Evolutionary conservation across 352 stramenopile genomes (phyloP).

Genomic region (Phytopythium montanum): DNA sequence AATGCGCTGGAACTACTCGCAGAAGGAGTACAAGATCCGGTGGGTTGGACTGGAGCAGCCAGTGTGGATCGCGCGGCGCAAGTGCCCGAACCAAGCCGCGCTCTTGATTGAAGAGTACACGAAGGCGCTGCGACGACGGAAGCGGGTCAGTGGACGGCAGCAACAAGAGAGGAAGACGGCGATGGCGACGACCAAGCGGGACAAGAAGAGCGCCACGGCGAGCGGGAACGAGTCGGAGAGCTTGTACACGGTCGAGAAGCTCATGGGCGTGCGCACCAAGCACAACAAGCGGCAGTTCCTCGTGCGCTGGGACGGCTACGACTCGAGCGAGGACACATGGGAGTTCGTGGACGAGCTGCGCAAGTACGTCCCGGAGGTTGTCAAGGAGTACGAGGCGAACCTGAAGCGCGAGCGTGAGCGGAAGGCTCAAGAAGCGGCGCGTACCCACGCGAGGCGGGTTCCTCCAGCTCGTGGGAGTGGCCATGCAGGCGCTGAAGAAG

Average conservation of each 20-base stretch:
- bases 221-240: constrained; percentile 7
- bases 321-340: constrained; percentile 64
- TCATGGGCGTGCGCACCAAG: constrained; percentile 44
- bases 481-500: constrained; percentile 10
- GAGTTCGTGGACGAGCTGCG: constrained; percentile 46
- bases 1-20: constrained; percentile 13
- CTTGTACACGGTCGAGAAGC: constrained; percentile 59
- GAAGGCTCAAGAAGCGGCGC: background rate
- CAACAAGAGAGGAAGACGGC: constrained; percentile 7
- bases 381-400: constrained; percentile 48
- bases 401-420: constrained; percentile 3
- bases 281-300: constrained; percentile 49
- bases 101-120: constrained; percentile 29
- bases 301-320: constrained; percentile 68
- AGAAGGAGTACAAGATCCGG: constrained; percentile 34
- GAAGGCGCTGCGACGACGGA: constrained; percentile 7
- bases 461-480: constrained; percentile 4
- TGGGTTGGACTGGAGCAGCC: constrained; percentile 20
- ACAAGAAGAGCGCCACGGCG: background rate
- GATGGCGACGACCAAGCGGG: background rate
- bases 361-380: constrained; percentile 42
- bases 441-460: background rate
- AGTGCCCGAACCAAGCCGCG: constrained; percentile 24
- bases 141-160: constrained; percentile 10
- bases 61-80: constrained; percentile 32